A percentile compares a stretch with the other conserved stretches of the same genome.
Evolutionary conservation across 129 eudicot species (phyloP).

Genomic region (Logfia minima): DNA sequence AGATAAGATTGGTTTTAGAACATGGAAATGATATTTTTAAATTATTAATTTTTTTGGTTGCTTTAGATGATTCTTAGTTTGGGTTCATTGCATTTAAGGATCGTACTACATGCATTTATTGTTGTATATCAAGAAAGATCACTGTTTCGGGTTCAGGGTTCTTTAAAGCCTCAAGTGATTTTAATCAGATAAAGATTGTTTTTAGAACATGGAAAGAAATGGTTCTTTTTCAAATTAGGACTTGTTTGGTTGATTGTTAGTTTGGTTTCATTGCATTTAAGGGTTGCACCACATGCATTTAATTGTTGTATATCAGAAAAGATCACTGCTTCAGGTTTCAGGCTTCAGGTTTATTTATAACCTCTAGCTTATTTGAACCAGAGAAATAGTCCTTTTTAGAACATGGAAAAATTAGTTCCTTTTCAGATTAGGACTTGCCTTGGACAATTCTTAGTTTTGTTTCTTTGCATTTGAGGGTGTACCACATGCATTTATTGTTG

Average conservation of each 20-base stretch:
- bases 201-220: not conserved
- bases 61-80: constrained; percentile 20
- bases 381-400: constrained; percentile 8
- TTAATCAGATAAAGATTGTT: constrained; percentile 5
- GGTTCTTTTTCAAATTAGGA: not conserved
- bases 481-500: constrained; percentile 18
- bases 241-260: not conserved
- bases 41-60: not conserved
- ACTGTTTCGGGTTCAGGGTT: not conserved
- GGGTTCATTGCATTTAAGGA: constrained; percentile 19
- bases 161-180: not conserved
- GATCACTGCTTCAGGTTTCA: not conserved
- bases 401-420: constrained; percentile 11
- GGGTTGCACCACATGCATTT: constrained; percentile 16
- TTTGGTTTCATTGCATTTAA: constrained; percentile 4
- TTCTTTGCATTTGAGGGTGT: constrained; percentile 12
- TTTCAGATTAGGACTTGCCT: not conserved
- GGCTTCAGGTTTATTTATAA: not conserved
- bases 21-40: not conserved
- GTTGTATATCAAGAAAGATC: constrained; percentile 26
- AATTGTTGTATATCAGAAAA: constrained; percentile 9
- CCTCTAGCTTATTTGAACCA: constrained; percentile 9
- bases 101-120: constrained; percentile 12
- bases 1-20: not conserved
- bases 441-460: not conserved